These are phyloP conservation scores for Cladosporium velox DNA, from an alignment of 2,329 filamentous ascomycete species.

Conservation along the genomic window DNA sequence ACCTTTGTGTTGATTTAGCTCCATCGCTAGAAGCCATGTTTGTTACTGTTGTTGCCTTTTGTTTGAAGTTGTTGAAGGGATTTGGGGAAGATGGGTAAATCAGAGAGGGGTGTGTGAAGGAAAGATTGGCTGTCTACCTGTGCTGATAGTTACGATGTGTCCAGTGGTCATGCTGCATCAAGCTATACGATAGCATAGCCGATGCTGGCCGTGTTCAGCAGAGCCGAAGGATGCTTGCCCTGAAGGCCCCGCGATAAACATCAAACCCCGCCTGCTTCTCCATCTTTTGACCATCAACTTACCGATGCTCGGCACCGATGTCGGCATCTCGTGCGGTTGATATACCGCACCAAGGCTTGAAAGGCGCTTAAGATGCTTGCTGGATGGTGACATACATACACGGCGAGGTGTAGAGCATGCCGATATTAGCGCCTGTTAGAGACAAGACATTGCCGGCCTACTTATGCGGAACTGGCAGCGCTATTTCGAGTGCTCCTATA, in stretches of 20 bases:
- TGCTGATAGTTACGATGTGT: neutral
- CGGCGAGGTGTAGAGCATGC: neutral
- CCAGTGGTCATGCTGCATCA: neutral
- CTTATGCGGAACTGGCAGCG: neutral
- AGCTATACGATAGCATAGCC: slow-evolving; percentile 11
- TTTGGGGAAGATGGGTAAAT: neutral
- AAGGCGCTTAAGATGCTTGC: no score
- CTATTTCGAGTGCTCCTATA: neutral
- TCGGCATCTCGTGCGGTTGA: slow-evolving; percentile 3
- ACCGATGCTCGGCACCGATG: neutral
- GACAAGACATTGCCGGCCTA: neutral
- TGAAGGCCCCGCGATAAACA: slow-evolving; percentile 6
- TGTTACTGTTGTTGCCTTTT: neutral
- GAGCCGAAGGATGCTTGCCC: slow-evolving; percentile 8
- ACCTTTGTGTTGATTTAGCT: slow-evolving; percentile 4
- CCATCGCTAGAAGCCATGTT: slow-evolving; percentile 14
- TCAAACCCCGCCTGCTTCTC: slow-evolving; percentile 10
- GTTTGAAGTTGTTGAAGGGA: neutral
- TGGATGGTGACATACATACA: no score
- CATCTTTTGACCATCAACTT: neutral
- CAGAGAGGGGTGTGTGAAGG: neutral
- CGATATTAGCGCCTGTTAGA: neutral
- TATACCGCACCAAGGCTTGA: neutral
- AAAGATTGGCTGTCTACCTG: neutral
- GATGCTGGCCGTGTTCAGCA: slow-evolving; percentile 8